Evolutionary conservation across 2,329 filamentous ascomycete genomes (phyloP).

Genomic region (Beauveria scarabaeidicola): DNA sequence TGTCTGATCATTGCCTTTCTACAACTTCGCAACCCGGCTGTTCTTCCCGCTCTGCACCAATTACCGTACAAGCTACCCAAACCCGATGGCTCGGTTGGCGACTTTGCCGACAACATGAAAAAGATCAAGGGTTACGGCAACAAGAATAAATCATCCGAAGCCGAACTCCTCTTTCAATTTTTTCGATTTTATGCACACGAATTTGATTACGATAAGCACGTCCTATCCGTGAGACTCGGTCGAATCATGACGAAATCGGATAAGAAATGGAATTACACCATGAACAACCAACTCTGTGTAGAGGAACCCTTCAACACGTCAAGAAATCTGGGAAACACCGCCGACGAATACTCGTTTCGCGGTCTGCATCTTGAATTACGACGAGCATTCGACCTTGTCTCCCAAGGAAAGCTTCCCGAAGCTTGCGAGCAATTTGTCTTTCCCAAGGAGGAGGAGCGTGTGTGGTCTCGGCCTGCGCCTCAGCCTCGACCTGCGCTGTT

Average conservation of each 20-base stretch:
- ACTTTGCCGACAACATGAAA: conserved; percentile 81
- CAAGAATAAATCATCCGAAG: conserved; percentile 73
- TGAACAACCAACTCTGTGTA: conserved; percentile 82
- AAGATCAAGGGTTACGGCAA: conserved; percentile 65
- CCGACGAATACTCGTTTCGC: conserved; percentile 87
- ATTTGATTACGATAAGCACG: conserved; percentile 77
- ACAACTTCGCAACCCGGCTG: conserved; percentile 73
- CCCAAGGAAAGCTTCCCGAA: conserved; percentile 68
- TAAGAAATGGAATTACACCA: conserved; percentile 76
- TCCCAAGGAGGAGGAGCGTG: conserved; percentile 68
- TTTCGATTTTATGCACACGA: conserved; percentile 93
- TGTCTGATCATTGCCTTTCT: conserved; percentile 96
- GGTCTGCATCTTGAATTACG: conserved; percentile 86
- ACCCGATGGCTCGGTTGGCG: conserved; percentile 58
- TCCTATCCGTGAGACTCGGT: conserved; percentile 78
- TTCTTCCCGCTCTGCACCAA: conserved; percentile 80
- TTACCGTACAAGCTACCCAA: conserved; percentile 39
- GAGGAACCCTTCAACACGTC: conserved; percentile 92
- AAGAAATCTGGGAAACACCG: conserved; percentile 90
- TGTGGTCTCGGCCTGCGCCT: conserved; percentile 48
- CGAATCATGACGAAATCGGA: conserved; percentile 70
- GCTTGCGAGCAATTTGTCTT: conserved; percentile 85
- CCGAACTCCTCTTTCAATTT: conserved; percentile 87
- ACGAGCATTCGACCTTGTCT: conserved; percentile 75
- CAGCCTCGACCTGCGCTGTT: conserved; percentile 48